phyloP scores from a whole-genome alignment of 2,329 filamentous ascomycete genomes.

The Xylaria arbuscula region DNA sequence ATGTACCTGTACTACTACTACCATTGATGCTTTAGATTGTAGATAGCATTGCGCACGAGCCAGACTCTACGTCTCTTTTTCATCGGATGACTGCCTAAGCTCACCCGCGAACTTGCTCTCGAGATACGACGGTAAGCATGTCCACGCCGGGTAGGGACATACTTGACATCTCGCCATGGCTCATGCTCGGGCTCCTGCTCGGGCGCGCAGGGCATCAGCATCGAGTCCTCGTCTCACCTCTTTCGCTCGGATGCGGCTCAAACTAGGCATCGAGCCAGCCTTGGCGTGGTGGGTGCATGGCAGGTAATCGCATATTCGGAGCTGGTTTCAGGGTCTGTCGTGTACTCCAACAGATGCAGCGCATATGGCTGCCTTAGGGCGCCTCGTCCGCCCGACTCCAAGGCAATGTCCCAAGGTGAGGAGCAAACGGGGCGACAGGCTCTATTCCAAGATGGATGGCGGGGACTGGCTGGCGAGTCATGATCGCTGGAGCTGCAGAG shows the following conservation, averaged over 20 bases:
- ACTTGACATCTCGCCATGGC: constrained; percentile 5
- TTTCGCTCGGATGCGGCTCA: constrained; percentile 29
- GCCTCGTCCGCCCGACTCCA: constrained; percentile 16
- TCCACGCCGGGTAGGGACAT: constrained; percentile 21
- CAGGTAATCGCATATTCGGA: constrained; percentile 1
- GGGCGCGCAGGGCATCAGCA: background rate
- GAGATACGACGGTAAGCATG: constrained; percentile 4
- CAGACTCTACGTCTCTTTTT: constrained; percentile 1
- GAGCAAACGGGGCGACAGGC: constrained; percentile 36
- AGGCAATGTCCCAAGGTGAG: constrained; percentile 24
- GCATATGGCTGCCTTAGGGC: constrained; percentile 19
- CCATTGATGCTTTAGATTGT: constrained; percentile 3
- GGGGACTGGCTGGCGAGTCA: constrained; percentile 28
- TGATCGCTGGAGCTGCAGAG: constrained; percentile 22
- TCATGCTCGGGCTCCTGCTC: background rate
- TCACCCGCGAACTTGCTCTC: constrained; percentile 21
- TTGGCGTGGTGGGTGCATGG: constrained; percentile 24
- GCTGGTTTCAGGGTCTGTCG: constrained; percentile 18
- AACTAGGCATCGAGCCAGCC: constrained; percentile 28
- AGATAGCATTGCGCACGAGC: constrained; percentile 8
- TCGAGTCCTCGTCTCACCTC: constrained; percentile 29
- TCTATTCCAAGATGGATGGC: constrained; percentile 20
- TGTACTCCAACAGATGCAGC: constrained; percentile 13
- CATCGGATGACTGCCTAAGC: constrained; percentile 27
- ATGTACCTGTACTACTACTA: constrained; percentile 17